Evolutionary conservation across 164 flowering plant genomes (phyloP), one percentile per base, ranked within the genome.

Genomic region (Annona squamosa): DNA sequence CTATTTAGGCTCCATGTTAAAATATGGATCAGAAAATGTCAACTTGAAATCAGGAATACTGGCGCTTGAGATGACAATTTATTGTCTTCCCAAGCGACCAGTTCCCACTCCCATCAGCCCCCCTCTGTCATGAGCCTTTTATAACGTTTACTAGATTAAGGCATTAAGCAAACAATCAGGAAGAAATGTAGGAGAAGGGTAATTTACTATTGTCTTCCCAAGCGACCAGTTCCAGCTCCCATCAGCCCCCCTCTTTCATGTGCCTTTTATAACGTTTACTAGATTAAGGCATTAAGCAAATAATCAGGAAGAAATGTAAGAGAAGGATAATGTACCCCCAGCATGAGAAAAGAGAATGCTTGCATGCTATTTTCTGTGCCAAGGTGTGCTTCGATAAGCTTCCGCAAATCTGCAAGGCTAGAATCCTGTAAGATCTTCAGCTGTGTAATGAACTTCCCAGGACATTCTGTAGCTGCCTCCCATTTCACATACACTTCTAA

Each of bases 381-480:
- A 59, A 87, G 85, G 75, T 85, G 77, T 3, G 71, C 84, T 68
- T 88, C 97, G 16, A 90, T 84, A 67, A 87, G 82, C 79, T 87
- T 88, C 74, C 94, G 48, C 77, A 89, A 75, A 67, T 90, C 97
- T 75, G 89, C 84, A 72, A 91, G 87, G 71, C 76, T 88, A 46
- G 91, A 83, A 77, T 82, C 85, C 63, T 85, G 84, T 46, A 59
- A 72, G 44, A 85, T 85, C 80, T 80, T 88, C 45, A 90, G 73
- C 18, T 86, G 85, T 4, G 87, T 80, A 59, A 92, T 87, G 74
- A 87, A 79, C 71, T 90, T 90, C 46, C 91, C 93, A 0, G 86
- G 81, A 75, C 80, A 81, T 48, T 87, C 93, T 71, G 84, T 87
- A 9, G 93, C 78, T 65, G 88, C 91, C 71, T 90, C 97, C 94